Percentiles rank a stretch among this genome's conserved stretches.
phyloP scores from a whole-genome alignment of 2,329 filamentous ascomycete genomes.

The Aspergillus pseudotamarii region DNA sequence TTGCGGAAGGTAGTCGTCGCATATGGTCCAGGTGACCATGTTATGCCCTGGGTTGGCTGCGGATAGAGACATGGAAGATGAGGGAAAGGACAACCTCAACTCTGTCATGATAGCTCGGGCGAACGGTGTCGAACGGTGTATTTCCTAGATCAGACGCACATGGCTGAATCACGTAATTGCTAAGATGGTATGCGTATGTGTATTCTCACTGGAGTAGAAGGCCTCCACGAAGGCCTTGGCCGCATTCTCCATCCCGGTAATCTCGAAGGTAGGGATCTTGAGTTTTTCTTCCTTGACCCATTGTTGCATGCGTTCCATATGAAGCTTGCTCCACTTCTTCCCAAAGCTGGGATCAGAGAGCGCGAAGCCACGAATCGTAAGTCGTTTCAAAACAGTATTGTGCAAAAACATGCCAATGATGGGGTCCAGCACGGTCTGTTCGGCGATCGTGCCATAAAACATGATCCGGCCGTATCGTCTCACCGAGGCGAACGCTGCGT shows the following conservation, averaged over 20 bases:
- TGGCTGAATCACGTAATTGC: background rate
- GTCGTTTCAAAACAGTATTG: background rate
- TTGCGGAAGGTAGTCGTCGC: background rate
- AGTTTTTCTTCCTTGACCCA: background rate
- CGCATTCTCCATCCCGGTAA: background rate
- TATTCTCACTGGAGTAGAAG: background rate
- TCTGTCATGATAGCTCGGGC: background rate
- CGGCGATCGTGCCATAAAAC: background rate
- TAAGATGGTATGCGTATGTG: background rate
- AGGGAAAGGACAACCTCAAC: background rate
- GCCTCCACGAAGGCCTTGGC: background rate
- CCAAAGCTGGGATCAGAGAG: background rate
- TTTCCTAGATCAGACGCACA: background rate
- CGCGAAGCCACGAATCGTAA: background rate
- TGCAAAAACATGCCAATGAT: slow-evolving; percentile 1
- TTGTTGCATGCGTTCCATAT: background rate
- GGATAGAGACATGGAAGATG: background rate
- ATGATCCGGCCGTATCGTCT: background rate
- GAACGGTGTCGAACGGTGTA: background rate
- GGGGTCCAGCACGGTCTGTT: background rate
- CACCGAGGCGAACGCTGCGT: background rate
- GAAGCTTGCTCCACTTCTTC: background rate
- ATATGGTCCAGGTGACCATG: background rate
- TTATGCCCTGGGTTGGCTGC: background rate
- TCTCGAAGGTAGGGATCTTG: background rate